A percentile compares a stretch with the other conserved stretches of the same genome.
phyloP scores from a whole-genome alignment of 2,329 filamentous ascomycete genomes.

The Ambrosiella beaveri region DNA sequence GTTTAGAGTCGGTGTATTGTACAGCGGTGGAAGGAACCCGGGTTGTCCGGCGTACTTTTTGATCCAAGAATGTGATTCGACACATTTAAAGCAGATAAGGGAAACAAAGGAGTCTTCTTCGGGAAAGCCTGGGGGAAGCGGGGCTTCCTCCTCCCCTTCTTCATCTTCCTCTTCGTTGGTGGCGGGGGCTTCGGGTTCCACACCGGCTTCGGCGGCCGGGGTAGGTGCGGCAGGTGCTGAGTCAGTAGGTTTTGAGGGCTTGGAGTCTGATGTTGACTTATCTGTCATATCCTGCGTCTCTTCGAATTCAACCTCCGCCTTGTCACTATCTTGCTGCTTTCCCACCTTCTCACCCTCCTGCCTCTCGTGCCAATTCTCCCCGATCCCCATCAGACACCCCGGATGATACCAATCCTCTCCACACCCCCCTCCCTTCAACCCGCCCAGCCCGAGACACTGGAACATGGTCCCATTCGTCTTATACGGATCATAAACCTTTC shows the following conservation, averaged over 20 bases:
- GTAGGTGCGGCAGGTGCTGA: neutral
- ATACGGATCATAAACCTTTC: slow-evolving; percentile 71
- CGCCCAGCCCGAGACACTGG: slow-evolving; percentile 77
- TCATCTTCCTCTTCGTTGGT: slow-evolving; percentile 13
- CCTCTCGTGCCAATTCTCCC: slow-evolving; percentile 50
- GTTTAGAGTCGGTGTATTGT: slow-evolving; percentile 20
- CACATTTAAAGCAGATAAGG: slow-evolving; percentile 87
- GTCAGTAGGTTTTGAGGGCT: neutral
- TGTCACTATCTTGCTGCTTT: slow-evolving; percentile 11
- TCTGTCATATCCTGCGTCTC: neutral
- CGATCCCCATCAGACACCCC: slow-evolving; percentile 71
- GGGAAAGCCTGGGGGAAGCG: slow-evolving; percentile 72
- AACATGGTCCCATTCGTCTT: slow-evolving; percentile 96
- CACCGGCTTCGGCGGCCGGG: slow-evolving; percentile 7
- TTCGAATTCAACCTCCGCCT: neutral
- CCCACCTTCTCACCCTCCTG: slow-evolving; percentile 22
- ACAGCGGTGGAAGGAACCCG: slow-evolving; percentile 65
- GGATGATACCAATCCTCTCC: slow-evolving; percentile 98
- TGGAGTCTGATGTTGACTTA: neutral
- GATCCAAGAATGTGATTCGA: slow-evolving; percentile 78
- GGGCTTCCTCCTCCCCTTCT: slow-evolving; percentile 38
- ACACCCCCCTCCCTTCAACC: slow-evolving; percentile 66
- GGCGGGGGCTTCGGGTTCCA: neutral
- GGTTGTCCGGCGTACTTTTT: slow-evolving; percentile 65
- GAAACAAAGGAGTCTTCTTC: slow-evolving; percentile 76